A percentile compares a stretch with the other conserved stretches of the same genome.
Evolutionary conservation across 805 yeast genomes (phyloP).

Genomic region (Candida rishiriensis): DNA sequence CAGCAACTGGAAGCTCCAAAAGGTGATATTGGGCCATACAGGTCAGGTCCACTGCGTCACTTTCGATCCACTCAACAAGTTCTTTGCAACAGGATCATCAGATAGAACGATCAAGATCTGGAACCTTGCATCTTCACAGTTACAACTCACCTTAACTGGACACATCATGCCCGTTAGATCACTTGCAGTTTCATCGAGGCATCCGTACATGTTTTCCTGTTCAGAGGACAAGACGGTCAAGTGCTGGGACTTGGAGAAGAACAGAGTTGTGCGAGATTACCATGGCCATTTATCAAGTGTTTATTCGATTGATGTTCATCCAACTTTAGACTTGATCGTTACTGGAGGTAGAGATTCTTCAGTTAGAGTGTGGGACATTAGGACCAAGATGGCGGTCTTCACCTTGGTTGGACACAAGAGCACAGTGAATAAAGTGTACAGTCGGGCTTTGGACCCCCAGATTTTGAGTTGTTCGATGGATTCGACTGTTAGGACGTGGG

Average conservation of each 20-base stretch:
- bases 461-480: constrained; percentile 80
- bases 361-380: constrained; percentile 89
- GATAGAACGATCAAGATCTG: constrained; percentile 89
- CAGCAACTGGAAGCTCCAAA: constrained; percentile 65
- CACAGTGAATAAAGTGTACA: constrained; percentile 64
- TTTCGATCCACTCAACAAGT: constrained; percentile 81
- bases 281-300: constrained; percentile 94
- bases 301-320: constrained; percentile 79
- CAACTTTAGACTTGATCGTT: constrained; percentile 75
- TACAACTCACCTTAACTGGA: constrained; percentile 79
- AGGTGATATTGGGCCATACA: constrained; percentile 80
- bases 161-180: constrained; percentile 88
- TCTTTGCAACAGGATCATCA: constrained; percentile 89
- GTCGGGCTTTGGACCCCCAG: constrained; percentile 80
- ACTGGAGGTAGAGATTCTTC: constrained; percentile 89
- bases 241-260: constrained; percentile 94
- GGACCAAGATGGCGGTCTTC: constrained; percentile 71
- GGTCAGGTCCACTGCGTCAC: constrained; percentile 90
- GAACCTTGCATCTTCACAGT: constrained; percentile 71
- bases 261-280: constrained; percentile 76
- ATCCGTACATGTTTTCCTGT: constrained; percentile 86
- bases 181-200: constrained; percentile 63
- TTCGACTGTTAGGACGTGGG: constrained; percentile 86
- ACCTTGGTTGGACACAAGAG: constrained; percentile 78
- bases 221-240: constrained; percentile 90